Evolutionary conservation across 1,139 yeast species (phyloP).

Genomic region (Casaregolazyma suthepensis): DNA sequence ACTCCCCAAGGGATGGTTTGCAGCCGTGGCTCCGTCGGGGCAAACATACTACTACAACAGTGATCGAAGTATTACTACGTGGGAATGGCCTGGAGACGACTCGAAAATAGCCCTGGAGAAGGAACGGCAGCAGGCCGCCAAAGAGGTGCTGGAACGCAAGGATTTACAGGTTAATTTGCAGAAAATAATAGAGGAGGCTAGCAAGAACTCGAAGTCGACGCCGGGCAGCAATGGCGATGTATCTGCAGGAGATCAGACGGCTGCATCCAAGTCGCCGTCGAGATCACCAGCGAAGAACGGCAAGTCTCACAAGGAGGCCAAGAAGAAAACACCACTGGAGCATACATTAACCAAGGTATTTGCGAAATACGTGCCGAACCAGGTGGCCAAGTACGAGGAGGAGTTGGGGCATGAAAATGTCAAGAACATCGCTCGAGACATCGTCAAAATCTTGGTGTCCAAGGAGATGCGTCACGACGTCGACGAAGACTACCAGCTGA

Average conservation of each 20-base stretch:
- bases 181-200: slow-evolving; percentile 41
- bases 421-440: slow-evolving; percentile 74
- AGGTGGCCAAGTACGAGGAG: slow-evolving; percentile 58
- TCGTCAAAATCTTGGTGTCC: slow-evolving; percentile 53
- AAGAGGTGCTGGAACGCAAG: slow-evolving; percentile 10
- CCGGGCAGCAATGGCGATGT: not conserved
- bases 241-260: slow-evolving; percentile 13
- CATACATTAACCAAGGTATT: slow-evolving; percentile 43
- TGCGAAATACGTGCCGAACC: slow-evolving; percentile 75
- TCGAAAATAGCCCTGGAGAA: slow-evolving; percentile 15
- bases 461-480: slow-evolving; percentile 45
- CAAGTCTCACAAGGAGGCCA: slow-evolving; percentile 15
- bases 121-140: slow-evolving; percentile 12
- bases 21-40: slow-evolving; percentile 30
- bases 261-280: slow-evolving; percentile 5
- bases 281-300: slow-evolving; percentile 16
- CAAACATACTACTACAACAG: slow-evolving; percentile 50
- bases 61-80: slow-evolving; percentile 42
- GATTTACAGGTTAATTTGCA: slow-evolving; percentile 27
- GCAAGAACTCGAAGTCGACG: slow-evolving; percentile 16
- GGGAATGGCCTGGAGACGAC: slow-evolving; percentile 49
- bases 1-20: slow-evolving; percentile 37
- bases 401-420: slow-evolving; percentile 67
- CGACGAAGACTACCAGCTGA: slow-evolving; percentile 44
- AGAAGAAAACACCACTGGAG: slow-evolving; percentile 1